Conservation (phyloP, 2,329 filamentous ascomycete genomes). For the Blastomyces gilchristii region DNA sequence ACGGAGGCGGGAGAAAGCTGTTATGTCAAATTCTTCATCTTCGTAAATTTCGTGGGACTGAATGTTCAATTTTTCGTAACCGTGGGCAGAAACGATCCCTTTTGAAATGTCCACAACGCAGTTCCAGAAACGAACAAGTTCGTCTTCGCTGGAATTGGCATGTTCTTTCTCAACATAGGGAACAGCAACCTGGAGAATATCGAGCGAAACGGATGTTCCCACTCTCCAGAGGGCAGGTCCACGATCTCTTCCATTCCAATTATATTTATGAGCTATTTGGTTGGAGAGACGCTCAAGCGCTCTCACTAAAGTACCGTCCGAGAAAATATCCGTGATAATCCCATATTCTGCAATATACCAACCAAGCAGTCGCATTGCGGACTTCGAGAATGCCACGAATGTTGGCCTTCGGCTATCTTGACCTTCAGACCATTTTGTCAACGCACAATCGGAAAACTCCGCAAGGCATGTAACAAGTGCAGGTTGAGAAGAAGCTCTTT, state of each 20-base stretch:
- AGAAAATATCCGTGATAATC: slow-evolving; percentile 57
- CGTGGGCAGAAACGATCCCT: slow-evolving; percentile 59
- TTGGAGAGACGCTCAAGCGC: slow-evolving; percentile 57
- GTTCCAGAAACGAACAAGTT: slow-evolving; percentile 56
- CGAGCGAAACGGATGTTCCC: slow-evolving; percentile 60
- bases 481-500: slow-evolving; percentile 30
- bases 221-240: slow-evolving; percentile 66
- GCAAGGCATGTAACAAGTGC: slow-evolving; percentile 43
- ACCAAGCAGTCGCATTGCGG: slow-evolving; percentile 58
- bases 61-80: slow-evolving; percentile 37
- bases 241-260: slow-evolving; percentile 61
- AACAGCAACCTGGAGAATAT: slow-evolving; percentile 57
- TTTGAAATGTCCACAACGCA: slow-evolving; percentile 55
- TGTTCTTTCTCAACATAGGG: slow-evolving; percentile 45
- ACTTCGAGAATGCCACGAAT: slow-evolving; percentile 81
- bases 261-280: slow-evolving; percentile 71
- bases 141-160: slow-evolving; percentile 22
- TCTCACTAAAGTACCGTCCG: slow-evolving; percentile 53
- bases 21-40: slow-evolving; percentile 75
- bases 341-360: slow-evolving; percentile 34
- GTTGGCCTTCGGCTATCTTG: slow-evolving; percentile 51
- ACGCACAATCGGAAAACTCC: slow-evolving; percentile 56
- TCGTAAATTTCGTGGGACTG: slow-evolving; percentile 41
- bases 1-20: slow-evolving; percentile 57
- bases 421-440: slow-evolving; percentile 29